A percentile compares a stretch with the other conserved stretches of the same genome.
Evolutionary conservation across 139 green algal species (phyloP).

Genomic region (Chlamydomonas sp.): DNA sequence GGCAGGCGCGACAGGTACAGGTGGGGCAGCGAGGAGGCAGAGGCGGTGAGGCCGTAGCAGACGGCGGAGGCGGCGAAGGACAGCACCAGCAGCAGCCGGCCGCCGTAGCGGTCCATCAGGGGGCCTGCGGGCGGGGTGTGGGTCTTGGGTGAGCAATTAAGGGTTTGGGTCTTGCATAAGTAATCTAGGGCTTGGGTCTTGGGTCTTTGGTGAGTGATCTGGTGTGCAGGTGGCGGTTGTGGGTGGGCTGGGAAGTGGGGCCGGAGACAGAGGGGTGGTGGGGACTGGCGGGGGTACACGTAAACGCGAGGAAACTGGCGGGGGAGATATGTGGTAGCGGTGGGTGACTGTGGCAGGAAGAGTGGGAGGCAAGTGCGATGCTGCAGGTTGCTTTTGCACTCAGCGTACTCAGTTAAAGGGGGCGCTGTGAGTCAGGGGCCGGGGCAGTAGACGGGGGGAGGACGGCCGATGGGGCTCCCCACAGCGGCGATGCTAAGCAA

Average conservation of each 20-base stretch:
- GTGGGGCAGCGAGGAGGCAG: conserved; percentile 31
- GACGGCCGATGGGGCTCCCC: not conserved
- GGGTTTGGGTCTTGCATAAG: not conserved
- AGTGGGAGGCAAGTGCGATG: no score
- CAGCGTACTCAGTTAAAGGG: no score
- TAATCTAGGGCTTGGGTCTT: no score
- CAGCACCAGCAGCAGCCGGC: conserved; percentile 44
- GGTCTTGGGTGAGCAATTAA: not conserved
- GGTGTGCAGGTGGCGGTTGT: no score
- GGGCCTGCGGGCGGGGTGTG: conserved; percentile 34
- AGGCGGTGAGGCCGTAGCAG: conserved; percentile 50
- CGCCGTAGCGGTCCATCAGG: conserved; percentile 50
- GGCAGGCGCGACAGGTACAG: conserved; percentile 42
- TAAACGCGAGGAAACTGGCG: no score
- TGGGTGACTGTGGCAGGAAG: no score
- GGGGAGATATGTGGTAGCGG: no score
- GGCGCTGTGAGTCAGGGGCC: no score
- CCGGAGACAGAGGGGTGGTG: not conserved
- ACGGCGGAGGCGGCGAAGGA: conserved; percentile 42
- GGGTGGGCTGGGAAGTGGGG: not conserved
- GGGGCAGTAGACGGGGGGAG: not conserved
- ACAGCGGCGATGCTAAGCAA: not conserved
- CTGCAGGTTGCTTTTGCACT: no score
- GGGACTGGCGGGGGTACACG: no score
- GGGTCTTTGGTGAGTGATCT: not conserved